A percentile compares a stretch with the other conserved stretches of the same genome.
Conservation (phyloP, 768 basidiomycete genomes). For the Dacryopinax primogenitus region DNA sequence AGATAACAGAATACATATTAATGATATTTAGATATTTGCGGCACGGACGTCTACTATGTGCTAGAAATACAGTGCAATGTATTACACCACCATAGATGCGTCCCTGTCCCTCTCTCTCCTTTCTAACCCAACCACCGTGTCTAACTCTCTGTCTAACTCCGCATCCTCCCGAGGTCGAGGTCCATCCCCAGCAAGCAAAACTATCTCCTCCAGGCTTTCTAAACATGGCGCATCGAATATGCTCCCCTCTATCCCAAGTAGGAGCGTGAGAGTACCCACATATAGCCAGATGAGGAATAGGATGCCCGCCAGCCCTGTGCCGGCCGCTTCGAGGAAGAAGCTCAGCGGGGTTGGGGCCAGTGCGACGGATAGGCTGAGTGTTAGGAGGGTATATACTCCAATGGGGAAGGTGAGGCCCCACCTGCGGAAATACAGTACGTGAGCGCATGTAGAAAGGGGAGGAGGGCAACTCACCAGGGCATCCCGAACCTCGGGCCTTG, state of each 20-base stretch:
- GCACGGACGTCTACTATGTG: too few species aligned
- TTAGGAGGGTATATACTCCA: background rate
- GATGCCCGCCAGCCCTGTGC: background rate
- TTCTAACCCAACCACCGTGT: background rate
- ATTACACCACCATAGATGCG: too few species aligned
- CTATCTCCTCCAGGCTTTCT: background rate
- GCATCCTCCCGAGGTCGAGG: background rate
- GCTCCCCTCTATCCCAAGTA: background rate
- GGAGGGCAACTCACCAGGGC: background rate
- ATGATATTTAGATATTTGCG: too few species aligned
- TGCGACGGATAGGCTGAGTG: background rate
- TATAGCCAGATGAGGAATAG: constrained; percentile 3
- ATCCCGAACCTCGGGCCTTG: constrained; percentile 2
- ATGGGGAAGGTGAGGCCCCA: constrained; percentile 5
- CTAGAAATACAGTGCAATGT: too few species aligned
- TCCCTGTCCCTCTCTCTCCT: too few species aligned
- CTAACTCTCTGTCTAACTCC: background rate
- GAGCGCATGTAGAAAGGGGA: background rate
- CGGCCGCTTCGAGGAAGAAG: background rate
- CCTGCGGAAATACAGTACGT: background rate
- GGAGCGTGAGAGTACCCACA: background rate
- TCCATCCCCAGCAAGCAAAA: background rate
- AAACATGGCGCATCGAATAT: constrained; percentile 2
- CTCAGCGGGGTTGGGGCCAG: background rate
- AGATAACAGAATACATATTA: too few species aligned